Evolutionary conservation across 495 filamentous ascomycete species (phyloP).

Genomic region (Glarea lozoyensis): DNA sequence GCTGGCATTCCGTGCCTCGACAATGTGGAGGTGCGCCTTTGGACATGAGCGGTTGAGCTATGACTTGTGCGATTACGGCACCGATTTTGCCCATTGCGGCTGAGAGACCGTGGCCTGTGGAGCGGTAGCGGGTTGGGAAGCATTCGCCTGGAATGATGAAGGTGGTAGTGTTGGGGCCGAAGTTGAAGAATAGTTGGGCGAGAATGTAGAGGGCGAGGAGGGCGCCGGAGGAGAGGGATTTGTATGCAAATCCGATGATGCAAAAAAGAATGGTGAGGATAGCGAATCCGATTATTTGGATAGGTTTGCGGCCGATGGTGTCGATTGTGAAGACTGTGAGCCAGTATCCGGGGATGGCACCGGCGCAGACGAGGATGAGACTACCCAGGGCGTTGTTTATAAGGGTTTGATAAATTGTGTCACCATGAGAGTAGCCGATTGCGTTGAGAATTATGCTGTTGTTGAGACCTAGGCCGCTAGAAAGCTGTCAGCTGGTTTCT

Average conservation of each 20-base stretch:
- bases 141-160: slow-evolving; percentile 87
- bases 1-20: slow-evolving; percentile 8
- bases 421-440: slow-evolving; percentile 46
- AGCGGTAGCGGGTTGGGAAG: slow-evolving; percentile 82
- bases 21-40: slow-evolving; percentile 25
- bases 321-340: slow-evolving; percentile 62
- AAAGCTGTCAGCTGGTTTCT: slow-evolving; percentile 24
- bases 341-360: slow-evolving; percentile 75
- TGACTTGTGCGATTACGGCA: slow-evolving; percentile 54
- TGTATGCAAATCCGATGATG: slow-evolving; percentile 67
- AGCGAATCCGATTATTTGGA: slow-evolving; percentile 68
- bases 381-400: slow-evolving; percentile 67
- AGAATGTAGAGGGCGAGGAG: slow-evolving; percentile 71
- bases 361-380: slow-evolving; percentile 65
- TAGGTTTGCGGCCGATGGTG: slow-evolving; percentile 67
- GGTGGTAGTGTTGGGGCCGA: slow-evolving; percentile 76
- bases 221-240: slow-evolving; percentile 34
- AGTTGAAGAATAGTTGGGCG: slow-evolving; percentile 39
- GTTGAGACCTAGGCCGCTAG: slow-evolving; percentile 70
- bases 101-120: slow-evolving; percentile 76
- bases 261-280: slow-evolving; percentile 66
- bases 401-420: slow-evolving; percentile 54
- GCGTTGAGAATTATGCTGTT: slow-evolving; percentile 57
- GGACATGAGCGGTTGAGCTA: slow-evolving; percentile 38
- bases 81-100: slow-evolving; percentile 78